Base-by-base conservation (phyloP, 306 rosid genomes). In the Oemleria cerasiformis region DNA sequence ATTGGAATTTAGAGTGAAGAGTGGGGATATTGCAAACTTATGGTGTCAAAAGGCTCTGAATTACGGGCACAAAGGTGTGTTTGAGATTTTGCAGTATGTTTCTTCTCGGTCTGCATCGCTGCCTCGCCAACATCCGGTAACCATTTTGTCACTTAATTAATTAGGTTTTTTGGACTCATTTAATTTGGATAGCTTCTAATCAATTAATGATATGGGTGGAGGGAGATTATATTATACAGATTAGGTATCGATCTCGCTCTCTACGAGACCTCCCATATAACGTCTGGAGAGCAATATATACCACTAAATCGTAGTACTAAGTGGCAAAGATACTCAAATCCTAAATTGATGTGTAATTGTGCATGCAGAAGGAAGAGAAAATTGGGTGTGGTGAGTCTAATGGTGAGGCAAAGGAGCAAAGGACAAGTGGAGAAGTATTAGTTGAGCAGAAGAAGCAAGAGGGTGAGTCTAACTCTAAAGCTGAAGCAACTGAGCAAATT, bases 31-130 rank as follows among this genome's bases (percentile, higher is more conserved):
- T 47, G 75, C 73, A 40, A 38, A 25, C 13, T 5, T 45, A 25
- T 60, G 56, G 71, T 83, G 84, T 77, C 69, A 73, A 23, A 83
- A 45, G 73, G 72, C 75, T 38, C 21, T 73, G 38, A 65, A 15
- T 47, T 45, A 68, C 68, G 73, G 80, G 16, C 80, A 71, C 49
- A 41, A 53, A 38, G 48, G 65, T 10, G 47, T 77, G 8, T 68
- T 21, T 51, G 73, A 83, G 44, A 47, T 73, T 62, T 67, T 83
- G 42, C 82, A 62, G 25, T 57, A 15, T 21, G 67, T 55, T 61
- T 77, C 84, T 56, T 73, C 72, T 19, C 55, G 19, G 3, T 59
- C 73, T 1, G 30, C 69, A 8, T 7, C 48, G 2, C 20, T 2
- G 10, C 48, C 73, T 54, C 56, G 3, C 5, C 40, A 17, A 9